Percentiles rank a stretch among this genome's conserved stretches.
Conservation (phyloP, 345 rosid species). For the Populus davidiana region DNA sequence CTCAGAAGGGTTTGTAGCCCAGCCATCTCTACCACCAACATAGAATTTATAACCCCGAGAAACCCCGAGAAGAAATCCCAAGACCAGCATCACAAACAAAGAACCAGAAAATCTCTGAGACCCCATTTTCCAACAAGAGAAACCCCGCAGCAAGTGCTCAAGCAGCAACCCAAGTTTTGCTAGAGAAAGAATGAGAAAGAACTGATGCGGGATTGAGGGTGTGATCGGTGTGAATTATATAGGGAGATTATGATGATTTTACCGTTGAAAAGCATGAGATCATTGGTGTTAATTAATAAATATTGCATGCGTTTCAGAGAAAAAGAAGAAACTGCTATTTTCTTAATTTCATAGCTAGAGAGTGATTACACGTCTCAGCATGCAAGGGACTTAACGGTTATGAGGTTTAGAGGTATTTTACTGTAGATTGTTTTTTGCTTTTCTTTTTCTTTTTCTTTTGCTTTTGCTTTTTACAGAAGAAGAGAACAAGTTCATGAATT, state of each 20-base stretch:
- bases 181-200: background rate
- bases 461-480: no score
- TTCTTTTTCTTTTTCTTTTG: background rate
- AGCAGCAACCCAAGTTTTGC: slow-evolving; percentile 12
- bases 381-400: slow-evolving; percentile 50
- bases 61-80: slow-evolving; percentile 10
- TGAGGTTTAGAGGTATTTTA: background rate
- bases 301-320: slow-evolving; percentile 36
- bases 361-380: slow-evolving; percentile 48
- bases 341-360: background rate
- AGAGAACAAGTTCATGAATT: no score
- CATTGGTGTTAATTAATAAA: slow-evolving; percentile 2
- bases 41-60: slow-evolving; percentile 43
- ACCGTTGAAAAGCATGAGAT: slow-evolving; percentile 31
- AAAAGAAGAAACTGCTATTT: no score
- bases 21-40: slow-evolving; percentile 81
- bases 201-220: background rate
- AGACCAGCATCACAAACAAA: slow-evolving; percentile 10
- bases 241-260: slow-evolving; percentile 23
- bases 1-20: slow-evolving; percentile 69
- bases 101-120: slow-evolving; percentile 12
- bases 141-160: slow-evolving; percentile 2
- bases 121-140: slow-evolving; percentile 27
- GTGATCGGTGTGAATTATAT: slow-evolving; percentile 18
- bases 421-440: background rate